phyloP scores from a whole-genome alignment of 2,329 filamentous ascomycete species.

The Aspergillus luchuensis region DNA sequence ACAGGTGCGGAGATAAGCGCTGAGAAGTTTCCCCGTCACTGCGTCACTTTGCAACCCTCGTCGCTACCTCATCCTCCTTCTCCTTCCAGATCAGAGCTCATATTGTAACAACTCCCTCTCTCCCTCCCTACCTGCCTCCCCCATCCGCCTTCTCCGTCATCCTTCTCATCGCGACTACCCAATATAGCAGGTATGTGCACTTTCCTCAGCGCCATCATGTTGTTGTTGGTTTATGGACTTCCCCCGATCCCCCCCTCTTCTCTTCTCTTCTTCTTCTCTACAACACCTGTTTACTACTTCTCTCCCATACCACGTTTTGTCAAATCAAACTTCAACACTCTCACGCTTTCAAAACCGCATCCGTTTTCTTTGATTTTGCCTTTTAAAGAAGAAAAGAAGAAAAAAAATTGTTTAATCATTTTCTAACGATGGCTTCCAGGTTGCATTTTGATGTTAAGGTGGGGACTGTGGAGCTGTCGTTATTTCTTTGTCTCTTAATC shows the following conservation, averaged over 20 bases:
- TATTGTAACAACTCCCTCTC: neutral
- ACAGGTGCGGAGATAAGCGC: constrained; percentile 2
- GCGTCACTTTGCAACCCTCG: constrained; percentile 5
- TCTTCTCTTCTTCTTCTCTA: constrained; percentile 18
- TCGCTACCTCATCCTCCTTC: neutral
- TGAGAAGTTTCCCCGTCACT: constrained; percentile 1
- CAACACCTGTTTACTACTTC: constrained; percentile 2
- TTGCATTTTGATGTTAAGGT: no score
- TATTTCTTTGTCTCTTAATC: no score
- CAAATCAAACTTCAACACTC: no score
- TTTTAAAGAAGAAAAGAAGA: neutral
- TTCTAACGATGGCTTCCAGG: no score
- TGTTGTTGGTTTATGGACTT: neutral
- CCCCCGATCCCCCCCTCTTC: neutral
- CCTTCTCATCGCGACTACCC: constrained; percentile 21
- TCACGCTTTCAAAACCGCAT: no score
- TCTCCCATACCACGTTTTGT: no score
- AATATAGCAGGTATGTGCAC: constrained; percentile 18
- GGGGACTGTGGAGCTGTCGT: no score
- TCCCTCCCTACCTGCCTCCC: constrained; percentile 5
- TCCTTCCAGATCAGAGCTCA: neutral
- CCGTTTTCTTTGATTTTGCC: no score
- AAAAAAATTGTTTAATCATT: neutral
- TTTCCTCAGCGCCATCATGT: constrained; percentile 13
- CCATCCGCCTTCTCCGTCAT: constrained; percentile 10